A percentile compares a stretch with the other conserved stretches of the same genome.
phyloP scores from a whole-genome alignment of 345 rosid genomes.

The Durio zibethinus region DNA sequence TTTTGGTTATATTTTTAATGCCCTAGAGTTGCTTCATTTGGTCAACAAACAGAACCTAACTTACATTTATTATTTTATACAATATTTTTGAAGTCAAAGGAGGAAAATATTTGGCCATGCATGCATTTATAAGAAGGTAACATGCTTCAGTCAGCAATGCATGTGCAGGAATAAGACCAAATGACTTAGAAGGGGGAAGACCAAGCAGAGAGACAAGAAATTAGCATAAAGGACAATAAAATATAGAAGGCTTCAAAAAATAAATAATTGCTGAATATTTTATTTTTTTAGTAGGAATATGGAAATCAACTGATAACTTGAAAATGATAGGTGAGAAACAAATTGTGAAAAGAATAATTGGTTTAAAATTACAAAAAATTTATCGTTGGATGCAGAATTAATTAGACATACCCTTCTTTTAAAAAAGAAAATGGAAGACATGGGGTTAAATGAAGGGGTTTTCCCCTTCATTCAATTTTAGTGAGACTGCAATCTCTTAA shows the following conservation, averaged over 20 bases:
- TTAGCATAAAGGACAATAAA: slow-evolving; percentile 3
- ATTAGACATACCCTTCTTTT: not conserved
- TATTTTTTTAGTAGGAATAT: not conserved
- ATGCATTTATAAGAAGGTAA: slow-evolving; percentile 59
- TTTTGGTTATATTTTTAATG: slow-evolving; percentile 29
- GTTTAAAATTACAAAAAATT: not conserved
- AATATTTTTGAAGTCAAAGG: slow-evolving; percentile 42
- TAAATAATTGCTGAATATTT: slow-evolving; percentile 10
- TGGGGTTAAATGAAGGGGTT: not conserved
- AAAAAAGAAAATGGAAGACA: no score
- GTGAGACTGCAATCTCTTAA: not conserved
- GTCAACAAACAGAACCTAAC: slow-evolving; percentile 50
- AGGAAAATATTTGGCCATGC: slow-evolving; percentile 40
- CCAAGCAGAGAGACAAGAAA: slow-evolving; percentile 12
- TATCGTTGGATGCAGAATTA: not conserved
- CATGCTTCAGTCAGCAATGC: slow-evolving; percentile 64
- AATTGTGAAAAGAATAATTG: slow-evolving; percentile 15
- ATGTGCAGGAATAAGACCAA: slow-evolving; percentile 46
- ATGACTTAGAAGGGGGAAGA: slow-evolving; percentile 12
- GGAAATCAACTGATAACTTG: slow-evolving; percentile 1
- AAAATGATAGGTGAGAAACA: slow-evolving; percentile 12
- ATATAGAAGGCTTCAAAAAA: slow-evolving; percentile 5
- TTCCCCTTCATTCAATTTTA: not conserved
- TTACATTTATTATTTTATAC: slow-evolving; percentile 19
- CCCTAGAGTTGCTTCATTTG: slow-evolving; percentile 32